Percentiles rank a stretch among this genome's conserved stretches.
Conservation (phyloP, 345 rosid genomes). For the Laguncularia racemosa region DNA sequence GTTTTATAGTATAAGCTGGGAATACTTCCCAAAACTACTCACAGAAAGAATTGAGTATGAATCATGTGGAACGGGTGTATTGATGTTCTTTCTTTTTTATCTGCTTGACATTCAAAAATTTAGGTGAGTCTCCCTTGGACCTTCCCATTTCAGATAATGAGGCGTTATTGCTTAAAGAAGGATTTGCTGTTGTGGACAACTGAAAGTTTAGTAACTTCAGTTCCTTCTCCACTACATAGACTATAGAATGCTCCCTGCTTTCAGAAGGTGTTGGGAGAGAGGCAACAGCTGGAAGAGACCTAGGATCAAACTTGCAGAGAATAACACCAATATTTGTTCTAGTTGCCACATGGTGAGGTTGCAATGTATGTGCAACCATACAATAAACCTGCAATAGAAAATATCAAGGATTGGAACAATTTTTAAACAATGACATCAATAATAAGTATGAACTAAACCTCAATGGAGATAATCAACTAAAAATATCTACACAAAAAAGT, state of each 20-base stretch:
- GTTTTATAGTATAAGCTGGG: neutral
- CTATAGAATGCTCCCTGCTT: conserved; percentile 91
- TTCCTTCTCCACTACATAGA: conserved; percentile 83
- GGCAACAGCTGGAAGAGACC: conserved; percentile 86
- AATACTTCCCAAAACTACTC: conserved; percentile 89
- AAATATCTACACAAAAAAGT: no score
- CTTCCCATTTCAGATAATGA: conserved; percentile 78
- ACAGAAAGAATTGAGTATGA: conserved; percentile 90
- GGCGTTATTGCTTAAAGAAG: conserved; percentile 83
- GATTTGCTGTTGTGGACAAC: conserved; percentile 67
- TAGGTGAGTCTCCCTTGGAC: conserved; percentile 69
- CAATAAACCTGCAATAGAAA: conserved; percentile 71
- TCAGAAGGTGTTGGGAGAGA: conserved; percentile 72
- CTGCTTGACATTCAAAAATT: conserved; percentile 77
- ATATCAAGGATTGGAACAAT: conserved; percentile 13
- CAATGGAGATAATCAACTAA: no score
- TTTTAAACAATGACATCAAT: conserved; percentile 7
- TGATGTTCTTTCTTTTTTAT: conserved; percentile 74
- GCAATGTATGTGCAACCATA: conserved; percentile 96
- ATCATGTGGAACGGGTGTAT: conserved; percentile 96
- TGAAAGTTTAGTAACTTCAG: conserved; percentile 84
- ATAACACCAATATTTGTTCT: conserved; percentile 95
- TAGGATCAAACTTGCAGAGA: conserved; percentile 90
- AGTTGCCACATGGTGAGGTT: conserved; percentile 96
- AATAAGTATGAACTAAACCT: neutral